Percentiles rank a stretch among this genome's conserved stretches.
Conservation (phyloP, 2,329 filamentous ascomycete genomes). For the Neodidymelliopsis sp. region DNA sequence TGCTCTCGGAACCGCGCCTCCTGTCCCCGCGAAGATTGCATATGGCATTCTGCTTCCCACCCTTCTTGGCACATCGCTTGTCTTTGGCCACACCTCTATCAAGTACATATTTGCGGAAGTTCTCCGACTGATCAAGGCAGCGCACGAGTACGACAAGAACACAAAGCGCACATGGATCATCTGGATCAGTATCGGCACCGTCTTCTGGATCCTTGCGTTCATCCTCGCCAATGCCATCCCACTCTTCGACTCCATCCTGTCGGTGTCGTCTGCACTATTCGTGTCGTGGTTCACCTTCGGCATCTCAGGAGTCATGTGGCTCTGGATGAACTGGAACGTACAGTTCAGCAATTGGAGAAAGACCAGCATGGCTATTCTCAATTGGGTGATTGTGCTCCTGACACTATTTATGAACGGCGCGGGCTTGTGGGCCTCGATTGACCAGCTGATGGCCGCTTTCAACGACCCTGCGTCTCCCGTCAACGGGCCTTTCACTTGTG, state of each 20-base stretch:
- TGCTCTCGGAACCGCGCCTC: constrained; percentile 67
- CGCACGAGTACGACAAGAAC: constrained; percentile 29
- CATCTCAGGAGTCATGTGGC: constrained; percentile 36
- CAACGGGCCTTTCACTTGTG: constrained; percentile 9
- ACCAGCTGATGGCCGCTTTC: constrained; percentile 9
- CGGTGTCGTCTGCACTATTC: constrained; percentile 65
- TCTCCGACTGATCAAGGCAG: constrained; percentile 54
- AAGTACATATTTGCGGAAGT: constrained; percentile 70
- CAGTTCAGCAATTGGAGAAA: constrained; percentile 40
- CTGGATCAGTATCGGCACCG: constrained; percentile 40
- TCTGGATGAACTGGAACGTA: constrained; percentile 45
- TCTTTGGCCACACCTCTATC: constrained; percentile 69
- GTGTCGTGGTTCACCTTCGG: constrained; percentile 69
- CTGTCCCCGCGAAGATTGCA: constrained; percentile 65
- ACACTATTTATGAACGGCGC: constrained; percentile 14
- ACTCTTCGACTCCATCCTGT: constrained; percentile 69
- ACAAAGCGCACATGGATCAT: constrained; percentile 33
- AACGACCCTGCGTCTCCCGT: constrained; percentile 4
- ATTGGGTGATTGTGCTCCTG: constrained; percentile 20
- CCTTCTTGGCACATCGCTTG: constrained; percentile 72
- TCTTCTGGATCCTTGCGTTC: constrained; percentile 68
- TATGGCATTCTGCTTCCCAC: constrained; percentile 73
- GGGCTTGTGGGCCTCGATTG: constrained; percentile 2
- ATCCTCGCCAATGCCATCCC: constrained; percentile 73
- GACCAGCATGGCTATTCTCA: constrained; percentile 21